A percentile compares a stretch with the other conserved stretches of the same genome.
These are phyloP conservation scores for Rhinocladiella similis DNA, from an alignment of 2,329 filamentous ascomycete species.

Conservation along the genomic window DNA sequence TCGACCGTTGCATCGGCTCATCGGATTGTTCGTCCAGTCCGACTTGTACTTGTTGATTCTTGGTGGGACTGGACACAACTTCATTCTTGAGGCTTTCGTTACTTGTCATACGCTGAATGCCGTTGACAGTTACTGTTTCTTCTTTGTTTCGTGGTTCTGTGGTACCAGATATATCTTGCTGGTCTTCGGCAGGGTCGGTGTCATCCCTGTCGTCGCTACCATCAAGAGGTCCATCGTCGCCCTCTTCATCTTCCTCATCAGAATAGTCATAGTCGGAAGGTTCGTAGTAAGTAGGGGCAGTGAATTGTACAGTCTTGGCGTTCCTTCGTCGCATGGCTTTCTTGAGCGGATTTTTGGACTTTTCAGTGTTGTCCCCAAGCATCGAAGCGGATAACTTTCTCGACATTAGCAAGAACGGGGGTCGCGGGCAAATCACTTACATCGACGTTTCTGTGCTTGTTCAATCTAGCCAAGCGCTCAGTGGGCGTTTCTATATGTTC, in stretches of 20 bases:
- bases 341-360: slow-evolving; percentile 78
- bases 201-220: slow-evolving; percentile 43
- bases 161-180: slow-evolving; percentile 31
- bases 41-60: slow-evolving; percentile 11
- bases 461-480: slow-evolving; percentile 86
- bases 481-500: slow-evolving; percentile 99
- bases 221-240: slow-evolving; percentile 44
- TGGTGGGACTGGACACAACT: slow-evolving; percentile 32
- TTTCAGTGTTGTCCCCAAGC: slow-evolving; percentile 72
- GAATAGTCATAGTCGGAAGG: slow-evolving; percentile 86
- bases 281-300: slow-evolving; percentile 82
- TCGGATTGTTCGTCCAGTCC: slow-evolving; percentile 49
- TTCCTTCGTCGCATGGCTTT: slow-evolving; percentile 80
- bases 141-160: slow-evolving; percentile 44
- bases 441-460: slow-evolving; percentile 98
- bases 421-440: slow-evolving; percentile 54
- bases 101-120: slow-evolving; percentile 23
- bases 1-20: slow-evolving; percentile 62
- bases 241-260: slow-evolving; percentile 67
- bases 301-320: slow-evolving; percentile 82
- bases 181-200: slow-evolving; percentile 45
- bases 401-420: slow-evolving; percentile 25
- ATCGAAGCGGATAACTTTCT: slow-evolving; percentile 66
- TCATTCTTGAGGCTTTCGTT: slow-evolving; percentile 28
- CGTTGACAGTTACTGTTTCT: slow-evolving; percentile 35